phyloP scores from a whole-genome alignment of 2,329 filamentous ascomycete species.

The Cladorrhinum sp. region DNA sequence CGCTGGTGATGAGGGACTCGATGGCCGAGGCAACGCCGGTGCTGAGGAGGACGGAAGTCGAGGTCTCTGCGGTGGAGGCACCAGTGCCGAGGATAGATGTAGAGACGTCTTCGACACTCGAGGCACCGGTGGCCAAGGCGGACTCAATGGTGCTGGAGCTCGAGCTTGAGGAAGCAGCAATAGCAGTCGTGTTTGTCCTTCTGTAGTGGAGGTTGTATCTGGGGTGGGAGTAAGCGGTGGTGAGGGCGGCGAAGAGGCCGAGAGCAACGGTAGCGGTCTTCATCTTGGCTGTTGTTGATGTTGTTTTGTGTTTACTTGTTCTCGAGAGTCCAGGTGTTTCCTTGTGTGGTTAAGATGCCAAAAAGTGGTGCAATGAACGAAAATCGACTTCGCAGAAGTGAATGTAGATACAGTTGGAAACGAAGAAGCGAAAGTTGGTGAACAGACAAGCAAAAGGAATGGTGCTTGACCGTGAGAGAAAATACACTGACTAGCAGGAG shows the following conservation, averaged over 20 bases:
- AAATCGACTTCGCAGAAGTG: slow-evolving; percentile 34
- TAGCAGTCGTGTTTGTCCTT: slow-evolving; percentile 27
- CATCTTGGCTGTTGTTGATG: slow-evolving; percentile 42
- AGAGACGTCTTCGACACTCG: background rate
- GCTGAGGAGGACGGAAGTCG: slow-evolving; percentile 6
- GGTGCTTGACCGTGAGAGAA: slow-evolving; percentile 26
- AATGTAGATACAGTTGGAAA: slow-evolving; percentile 30
- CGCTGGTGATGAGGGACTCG: slow-evolving; percentile 13
- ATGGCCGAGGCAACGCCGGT: slow-evolving; percentile 14
- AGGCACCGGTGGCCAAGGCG: slow-evolving; percentile 1
- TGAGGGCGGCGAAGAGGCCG: slow-evolving; percentile 44
- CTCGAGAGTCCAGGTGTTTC: slow-evolving; percentile 8
- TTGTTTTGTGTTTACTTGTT: slow-evolving; percentile 2
- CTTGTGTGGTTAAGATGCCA: slow-evolving; percentile 14
- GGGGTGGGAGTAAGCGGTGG: slow-evolving; percentile 42
- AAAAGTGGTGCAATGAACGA: slow-evolving; percentile 27
- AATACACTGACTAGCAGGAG: slow-evolving; percentile 6
- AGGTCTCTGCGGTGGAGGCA: background rate
- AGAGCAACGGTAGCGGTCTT: slow-evolving; percentile 43
- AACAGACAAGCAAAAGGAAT: slow-evolving; percentile 31
- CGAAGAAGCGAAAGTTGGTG: slow-evolving; percentile 25
- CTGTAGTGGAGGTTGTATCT: slow-evolving; percentile 34
- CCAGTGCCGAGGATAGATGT: slow-evolving; percentile 3
- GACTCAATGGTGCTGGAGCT: background rate
- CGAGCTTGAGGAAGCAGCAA: slow-evolving; percentile 6